phyloP scores from a whole-genome alignment of 176 grass and related monocot species.

The Eleusine indica region DNA sequence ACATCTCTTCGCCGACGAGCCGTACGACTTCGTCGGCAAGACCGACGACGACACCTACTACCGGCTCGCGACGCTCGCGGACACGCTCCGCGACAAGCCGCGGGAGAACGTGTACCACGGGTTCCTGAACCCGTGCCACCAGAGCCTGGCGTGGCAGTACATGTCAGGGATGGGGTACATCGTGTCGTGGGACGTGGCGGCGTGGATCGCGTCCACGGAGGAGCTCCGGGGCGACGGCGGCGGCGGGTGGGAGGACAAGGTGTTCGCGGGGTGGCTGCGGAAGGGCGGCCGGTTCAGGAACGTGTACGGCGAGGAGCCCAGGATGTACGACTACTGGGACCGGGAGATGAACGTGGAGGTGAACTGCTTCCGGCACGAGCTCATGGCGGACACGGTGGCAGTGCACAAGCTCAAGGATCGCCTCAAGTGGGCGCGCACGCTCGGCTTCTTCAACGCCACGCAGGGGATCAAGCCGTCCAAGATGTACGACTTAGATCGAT shows the following conservation, averaged over 20 bases:
- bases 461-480: conserved; percentile 47
- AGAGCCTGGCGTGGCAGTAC: conserved; percentile 26
- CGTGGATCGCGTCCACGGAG: conserved; percentile 61
- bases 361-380: conserved; percentile 55
- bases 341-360: background rate
- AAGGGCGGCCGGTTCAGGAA: conserved; percentile 35
- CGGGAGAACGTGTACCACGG: conserved; percentile 55
- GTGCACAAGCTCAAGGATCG: conserved; percentile 63
- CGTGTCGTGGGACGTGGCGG: conserved; percentile 58
- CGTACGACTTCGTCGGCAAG: conserved; percentile 72
- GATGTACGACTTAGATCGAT: conserved; percentile 17
- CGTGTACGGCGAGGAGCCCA: conserved; percentile 49
- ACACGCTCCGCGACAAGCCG: conserved; percentile 44
- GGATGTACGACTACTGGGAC: conserved; percentile 70
- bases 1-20: background rate
- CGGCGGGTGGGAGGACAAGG: conserved; percentile 51
- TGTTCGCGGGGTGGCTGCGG: conserved; percentile 54
- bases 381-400: conserved; percentile 45
- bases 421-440: conserved; percentile 41
- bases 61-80: conserved; percentile 44
- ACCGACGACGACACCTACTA: conserved; percentile 72
- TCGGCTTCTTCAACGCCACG: conserved; percentile 65
- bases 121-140: conserved; percentile 48
- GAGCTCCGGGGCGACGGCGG: conserved; percentile 20
- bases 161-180: conserved; percentile 79